Evolutionary conservation across 768 basidiomycete species (phyloP), one percentile per base, ranked within the genome.

Genomic region (Amyloporia xantha): DNA sequence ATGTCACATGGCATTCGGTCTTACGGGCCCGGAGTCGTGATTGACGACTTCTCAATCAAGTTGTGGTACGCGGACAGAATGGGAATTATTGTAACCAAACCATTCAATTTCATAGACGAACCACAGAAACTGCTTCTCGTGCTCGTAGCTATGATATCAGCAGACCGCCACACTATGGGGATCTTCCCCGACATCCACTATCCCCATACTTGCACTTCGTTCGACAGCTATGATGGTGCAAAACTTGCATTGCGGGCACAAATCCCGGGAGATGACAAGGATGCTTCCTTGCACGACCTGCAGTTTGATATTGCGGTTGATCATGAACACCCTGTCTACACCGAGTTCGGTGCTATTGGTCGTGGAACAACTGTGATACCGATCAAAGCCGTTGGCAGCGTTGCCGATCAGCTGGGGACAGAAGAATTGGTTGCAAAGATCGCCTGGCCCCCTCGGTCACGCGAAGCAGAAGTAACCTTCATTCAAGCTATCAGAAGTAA

Each of bases 41-140:
- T n/a, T n/a, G n/a, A n/a, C n/a, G n/a, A n/a, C n/a, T n/a, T n/a
- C n/a, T n/a, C n/a, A n/a, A 39, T 48, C 37, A n/a, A 6, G 24
- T 38, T 48, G 13, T 48, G 47, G 49, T 50, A 50, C 28, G 44
- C 45, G 1, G 49, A 50, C 26, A 44, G 49, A 9, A 45, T 50
- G 23, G 50, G 50, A 5, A 20, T 51, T 15, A 13, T 51, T 5
- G 20, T 20, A 15, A 20, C 44, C 1, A 20, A 38, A 5, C 12
- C 5, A 5, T 48, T 51, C 35, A 38, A 51, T 35, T 24, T 47
- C 4, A 6, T 47, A 4, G 13, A 39, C 12, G 20, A 35, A 3
- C 26, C 45, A 1, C 24, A 35, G 2, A 9, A n/a, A n/a, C 17
- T 51, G 11, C 9, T 40, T 5, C 46, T 51, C 23, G 26, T 47